Evolutionary conservation across 163 green algal genomes (phyloP).

Genomic region (Prototheca cutis): DNA sequence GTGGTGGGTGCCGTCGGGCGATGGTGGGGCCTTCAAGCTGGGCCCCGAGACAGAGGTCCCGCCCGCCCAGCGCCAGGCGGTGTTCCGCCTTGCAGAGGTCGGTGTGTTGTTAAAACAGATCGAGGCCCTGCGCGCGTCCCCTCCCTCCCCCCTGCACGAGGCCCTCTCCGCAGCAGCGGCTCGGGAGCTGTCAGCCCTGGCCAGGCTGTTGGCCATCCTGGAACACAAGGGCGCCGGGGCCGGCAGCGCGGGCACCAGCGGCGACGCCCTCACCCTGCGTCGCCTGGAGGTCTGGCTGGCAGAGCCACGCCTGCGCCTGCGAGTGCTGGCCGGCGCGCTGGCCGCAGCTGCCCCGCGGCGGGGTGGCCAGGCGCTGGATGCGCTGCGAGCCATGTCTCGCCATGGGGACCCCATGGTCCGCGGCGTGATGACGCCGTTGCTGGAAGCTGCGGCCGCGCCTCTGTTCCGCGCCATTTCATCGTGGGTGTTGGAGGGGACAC

Average conservation of each 20-base stretch:
- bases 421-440: slow-evolving; percentile 16
- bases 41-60: slow-evolving; percentile 3
- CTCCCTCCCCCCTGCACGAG: slow-evolving; percentile 24
- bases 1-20: neutral
- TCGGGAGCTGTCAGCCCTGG: slow-evolving; percentile 36
- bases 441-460: slow-evolving; percentile 23
- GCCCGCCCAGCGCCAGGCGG: slow-evolving; percentile 7
- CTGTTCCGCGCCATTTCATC: slow-evolving; percentile 22
- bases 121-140: slow-evolving; percentile 3
- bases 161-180: slow-evolving; percentile 33
- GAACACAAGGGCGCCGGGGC: too few species aligned
- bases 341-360: slow-evolving; percentile 10
- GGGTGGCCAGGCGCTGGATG: slow-evolving; percentile 32
- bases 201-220: slow-evolving; percentile 44
- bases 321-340: slow-evolving; percentile 33
- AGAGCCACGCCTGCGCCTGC: slow-evolving; percentile 32
- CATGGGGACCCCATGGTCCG: slow-evolving; percentile 41
- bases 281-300: slow-evolving; percentile 44
- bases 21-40: neutral
- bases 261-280: slow-evolving; percentile 30
- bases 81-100: slow-evolving; percentile 15
- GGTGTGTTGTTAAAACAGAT: slow-evolving; percentile 18
- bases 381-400: slow-evolving; percentile 32
- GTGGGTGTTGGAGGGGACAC: slow-evolving; percentile 42
- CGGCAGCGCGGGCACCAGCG: neutral